These are phyloP conservation scores for Penicillium sp. DNA, from an alignment of 2,329 filamentous ascomycete genomes.

Conservation along the genomic window DNA sequence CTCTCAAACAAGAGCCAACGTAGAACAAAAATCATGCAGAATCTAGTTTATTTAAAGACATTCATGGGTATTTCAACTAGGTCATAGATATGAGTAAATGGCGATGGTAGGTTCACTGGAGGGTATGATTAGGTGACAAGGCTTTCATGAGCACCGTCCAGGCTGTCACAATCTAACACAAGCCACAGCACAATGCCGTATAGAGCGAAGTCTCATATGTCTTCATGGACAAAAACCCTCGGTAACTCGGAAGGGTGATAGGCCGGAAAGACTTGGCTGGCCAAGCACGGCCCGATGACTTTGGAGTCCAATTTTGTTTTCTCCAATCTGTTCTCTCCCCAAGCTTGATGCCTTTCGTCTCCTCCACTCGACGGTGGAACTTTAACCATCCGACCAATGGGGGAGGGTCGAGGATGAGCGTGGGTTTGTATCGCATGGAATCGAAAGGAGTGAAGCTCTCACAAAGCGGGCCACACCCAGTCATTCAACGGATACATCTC, in stretches of 20 bases:
- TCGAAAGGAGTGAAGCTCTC: neutral
- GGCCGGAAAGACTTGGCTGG: neutral
- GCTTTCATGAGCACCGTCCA: neutral
- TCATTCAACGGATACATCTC: neutral
- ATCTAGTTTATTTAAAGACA: neutral
- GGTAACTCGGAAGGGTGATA: neutral
- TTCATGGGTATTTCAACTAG: constrained; percentile 3
- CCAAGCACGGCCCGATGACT: neutral
- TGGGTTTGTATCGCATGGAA: neutral
- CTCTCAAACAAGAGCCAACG: neutral
- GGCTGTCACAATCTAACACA: neutral
- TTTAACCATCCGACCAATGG: neutral
- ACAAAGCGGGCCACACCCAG: neutral
- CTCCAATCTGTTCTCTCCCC: neutral
- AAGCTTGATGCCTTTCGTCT: neutral
- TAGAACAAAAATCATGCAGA: neutral
- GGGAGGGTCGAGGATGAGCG: neutral
- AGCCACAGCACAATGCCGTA: neutral
- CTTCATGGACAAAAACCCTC: neutral
- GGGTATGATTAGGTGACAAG: neutral
- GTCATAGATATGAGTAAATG: neutral
- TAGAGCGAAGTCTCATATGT: neutral
- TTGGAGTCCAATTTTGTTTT: neutral
- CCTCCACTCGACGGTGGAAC: neutral
- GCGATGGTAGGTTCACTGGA: neutral